Evolutionary conservation across 169 alveolate genomes (phyloP).

Genomic region (Plasmodium yoelii): DNA sequence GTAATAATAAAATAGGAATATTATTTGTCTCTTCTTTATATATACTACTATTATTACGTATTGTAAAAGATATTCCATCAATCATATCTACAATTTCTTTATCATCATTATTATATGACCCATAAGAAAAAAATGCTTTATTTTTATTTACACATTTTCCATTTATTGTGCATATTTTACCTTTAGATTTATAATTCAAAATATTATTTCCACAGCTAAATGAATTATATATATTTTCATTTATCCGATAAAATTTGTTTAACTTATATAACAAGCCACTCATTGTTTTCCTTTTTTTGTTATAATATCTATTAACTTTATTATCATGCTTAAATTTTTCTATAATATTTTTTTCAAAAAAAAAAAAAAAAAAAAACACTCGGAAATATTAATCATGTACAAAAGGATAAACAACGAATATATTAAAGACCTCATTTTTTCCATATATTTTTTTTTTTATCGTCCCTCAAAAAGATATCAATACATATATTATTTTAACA

Average conservation of each 20-base stretch:
- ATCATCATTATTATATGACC: neutral
- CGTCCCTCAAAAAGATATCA: too few relatives aligned
- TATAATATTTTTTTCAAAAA: slow-evolving; percentile 10
- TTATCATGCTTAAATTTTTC: neutral
- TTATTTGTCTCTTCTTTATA: slow-evolving; percentile 39
- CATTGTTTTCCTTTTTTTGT: neutral
- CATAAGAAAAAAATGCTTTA: slow-evolving; percentile 1
- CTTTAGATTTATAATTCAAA: neutral
- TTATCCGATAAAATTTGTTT: neutral
- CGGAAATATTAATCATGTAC: neutral
- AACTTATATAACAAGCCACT: neutral
- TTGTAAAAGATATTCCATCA: slow-evolving; percentile 42
- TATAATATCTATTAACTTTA: neutral
- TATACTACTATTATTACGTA: slow-evolving; percentile 45
- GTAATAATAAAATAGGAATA: slow-evolving; percentile 46
- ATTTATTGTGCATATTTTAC: neutral
- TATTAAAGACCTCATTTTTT: neutral
- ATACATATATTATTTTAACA: too few relatives aligned
- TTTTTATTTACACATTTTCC: neutral
- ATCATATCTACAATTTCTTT: slow-evolving; percentile 17
- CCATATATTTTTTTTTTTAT: too few relatives aligned
- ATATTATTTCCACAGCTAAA: neutral
- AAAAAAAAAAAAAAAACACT: neutral
- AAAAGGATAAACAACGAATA: neutral
- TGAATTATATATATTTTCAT: neutral